Base-by-base conservation (phyloP, 2,329 filamentous ascomycete genomes). In the Pseudogymnoascus sp. region DNA sequence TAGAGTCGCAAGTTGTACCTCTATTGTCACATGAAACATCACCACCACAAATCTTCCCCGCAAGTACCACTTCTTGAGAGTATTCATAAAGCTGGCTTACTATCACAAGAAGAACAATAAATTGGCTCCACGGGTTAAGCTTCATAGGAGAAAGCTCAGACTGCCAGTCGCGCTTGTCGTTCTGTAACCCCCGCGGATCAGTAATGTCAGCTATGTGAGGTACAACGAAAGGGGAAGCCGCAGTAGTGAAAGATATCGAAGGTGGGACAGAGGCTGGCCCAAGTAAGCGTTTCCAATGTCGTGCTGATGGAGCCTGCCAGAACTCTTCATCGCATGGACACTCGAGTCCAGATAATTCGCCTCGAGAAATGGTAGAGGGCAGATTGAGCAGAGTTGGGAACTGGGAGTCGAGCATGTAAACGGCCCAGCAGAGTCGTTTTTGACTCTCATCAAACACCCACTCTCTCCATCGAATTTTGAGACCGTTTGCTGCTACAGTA, bases 321-420 rank as follows among this genome's bases (percentile, higher is more conserved):
- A 69, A 69, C n/a, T 66, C 65, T 17, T 71, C 68, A 26, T 71
- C 68, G 31, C 68, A 70, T 35, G 69, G 69, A 57, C 68, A 69
- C 4, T 64, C 62, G 13, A 71, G 36, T 60, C 67, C 36, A 26
- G 65, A 65, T 15, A 71, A 61, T 35, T 71, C 68, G 8, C 67
- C 65, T n/a, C 68, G 61, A 10, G 68, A 66, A 11, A 70, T 68
- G 10, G 68, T 67, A 11, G 65, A 63, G 13, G 68, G 66, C 9
- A 70, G 57, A 47, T 71, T 71, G 44, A 70, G 60, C 1, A 71
- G 40, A 40, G 64, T 64, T 5, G 68, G 66, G 26, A 70, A 70
- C 36, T 70, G 67, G 9, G 60, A 65, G 53, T 71, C 69, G n/a
- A 68, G 66, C 3, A 61, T 50, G 40, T 69, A 71, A 8, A 70